phyloP scores from a whole-genome alignment of 805 yeast species.

The Yarrowia sp. region DNA sequence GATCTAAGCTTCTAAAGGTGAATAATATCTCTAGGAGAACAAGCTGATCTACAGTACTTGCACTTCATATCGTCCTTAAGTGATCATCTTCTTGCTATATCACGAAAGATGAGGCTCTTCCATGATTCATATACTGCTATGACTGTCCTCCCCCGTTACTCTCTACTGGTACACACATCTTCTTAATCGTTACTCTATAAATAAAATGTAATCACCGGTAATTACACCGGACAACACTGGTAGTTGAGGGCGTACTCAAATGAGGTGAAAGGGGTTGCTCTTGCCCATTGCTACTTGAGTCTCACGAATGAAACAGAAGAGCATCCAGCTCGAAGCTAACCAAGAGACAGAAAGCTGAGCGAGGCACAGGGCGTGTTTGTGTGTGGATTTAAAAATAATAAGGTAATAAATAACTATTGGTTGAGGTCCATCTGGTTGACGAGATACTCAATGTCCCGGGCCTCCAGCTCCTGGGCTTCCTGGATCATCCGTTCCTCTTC shows the following conservation, averaged over 20 bases:
- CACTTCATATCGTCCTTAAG: no score
- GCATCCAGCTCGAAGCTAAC: constrained; percentile 39
- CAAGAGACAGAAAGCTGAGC: constrained; percentile 37
- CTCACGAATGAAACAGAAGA: neutral
- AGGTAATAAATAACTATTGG: constrained; percentile 1
- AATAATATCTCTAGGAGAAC: no score
- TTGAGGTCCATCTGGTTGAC: constrained; percentile 32
- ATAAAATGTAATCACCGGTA: constrained; percentile 37
- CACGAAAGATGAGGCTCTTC: no score
- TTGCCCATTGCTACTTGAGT: constrained; percentile 26
- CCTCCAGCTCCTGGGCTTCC: constrained; percentile 33
- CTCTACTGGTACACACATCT: no score
- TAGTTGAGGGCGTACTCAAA: constrained; percentile 39
- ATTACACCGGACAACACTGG: constrained; percentile 38
- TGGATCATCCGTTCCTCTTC: constrained; percentile 25
- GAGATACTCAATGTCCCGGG: constrained; percentile 28
- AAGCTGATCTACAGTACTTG: no score
- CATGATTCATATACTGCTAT: no score
- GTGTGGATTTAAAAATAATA: no score
- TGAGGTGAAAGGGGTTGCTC: constrained; percentile 35
- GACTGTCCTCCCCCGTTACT: no score
- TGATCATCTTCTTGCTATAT: no score
- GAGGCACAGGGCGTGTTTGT: constrained; percentile 37
- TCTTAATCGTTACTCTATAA: neutral
- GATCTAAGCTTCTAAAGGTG: no score